Base-by-base conservation (phyloP, 1,284 basidiomycete species). In the Omphalotus olearius region DNA sequence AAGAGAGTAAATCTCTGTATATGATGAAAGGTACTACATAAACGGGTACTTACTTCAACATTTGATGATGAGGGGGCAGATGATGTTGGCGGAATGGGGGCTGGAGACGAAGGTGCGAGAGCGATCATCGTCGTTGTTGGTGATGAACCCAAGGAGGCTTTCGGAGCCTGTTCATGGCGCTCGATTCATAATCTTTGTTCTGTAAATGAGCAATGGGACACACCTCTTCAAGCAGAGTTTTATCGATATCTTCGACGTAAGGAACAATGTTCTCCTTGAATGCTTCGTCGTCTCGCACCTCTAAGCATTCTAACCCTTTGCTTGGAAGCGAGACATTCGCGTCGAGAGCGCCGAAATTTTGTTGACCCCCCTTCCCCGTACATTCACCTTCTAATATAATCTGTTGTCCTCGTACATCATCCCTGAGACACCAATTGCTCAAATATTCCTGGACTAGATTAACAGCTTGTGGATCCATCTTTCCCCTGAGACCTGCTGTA, bases 381-480 rank as follows among this genome's bases (percentile, higher is more conserved):
- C 20, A 18, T 26, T 33, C 45, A 16, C 36, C 30, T 4, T 43
- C 20, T 7, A 16, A n/a, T 28, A 25, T 25, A 28, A 30, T 30
- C n/a, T 33, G 37, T n/a, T 6, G 20, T 16, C 33, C 37, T 36
- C 38, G 36, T 16, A 30, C 13, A 10, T 49, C 59, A 51, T 69
- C 63, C 63, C 79, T 64, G 52, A 83, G 62, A 55, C 78, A 78
- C 85, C 85, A 88, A 45, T 70, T 60, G 48, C 65, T 68, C 46
- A 88, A 61, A 18, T 68, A 70, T 35, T 60, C 64, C 43, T 74
- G 71, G 30, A 86, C 62, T 33, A 70, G 62, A 33, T 72, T 72
- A 25, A 84, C 74, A 38, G 83, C 76, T 33, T 60, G 61, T 4
- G 73, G 70, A 38, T 73, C 75, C 66, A 87, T 71, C 36, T 71